Percentiles rank a stretch among this genome's conserved stretches.
These are phyloP conservation scores for Biscogniauxia marginata DNA, from an alignment of 2,329 filamentous ascomycete genomes.

Conservation along the genomic window DNA sequence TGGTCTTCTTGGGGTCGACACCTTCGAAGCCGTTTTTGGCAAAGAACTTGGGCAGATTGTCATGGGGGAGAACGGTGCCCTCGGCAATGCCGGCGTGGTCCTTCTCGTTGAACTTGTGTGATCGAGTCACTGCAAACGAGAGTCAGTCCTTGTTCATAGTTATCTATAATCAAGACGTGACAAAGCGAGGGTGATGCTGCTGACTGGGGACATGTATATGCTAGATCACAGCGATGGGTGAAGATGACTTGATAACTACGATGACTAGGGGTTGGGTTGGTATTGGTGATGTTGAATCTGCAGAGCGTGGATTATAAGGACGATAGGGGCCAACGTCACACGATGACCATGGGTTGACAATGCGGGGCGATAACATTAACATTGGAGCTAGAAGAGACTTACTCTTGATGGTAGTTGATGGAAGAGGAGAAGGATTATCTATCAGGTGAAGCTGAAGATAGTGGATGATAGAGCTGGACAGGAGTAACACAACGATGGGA, in stretches of 20 bases:
- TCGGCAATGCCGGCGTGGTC: slow-evolving; percentile 80
- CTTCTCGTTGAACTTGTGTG: slow-evolving; percentile 93
- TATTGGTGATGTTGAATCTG: too few relatives aligned
- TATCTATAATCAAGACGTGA: neutral
- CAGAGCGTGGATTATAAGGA: neutral
- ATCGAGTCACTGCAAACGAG: slow-evolving; percentile 78
- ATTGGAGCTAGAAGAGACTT: neutral
- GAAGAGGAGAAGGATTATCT: neutral
- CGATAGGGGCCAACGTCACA: neutral
- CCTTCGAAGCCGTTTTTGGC: slow-evolving; percentile 81
- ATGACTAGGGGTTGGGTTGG: too few relatives aligned
- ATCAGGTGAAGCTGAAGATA: neutral
- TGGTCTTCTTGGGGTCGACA: slow-evolving; percentile 85
- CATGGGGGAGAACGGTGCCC: slow-evolving; percentile 65
- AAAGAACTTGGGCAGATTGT: slow-evolving; percentile 88
- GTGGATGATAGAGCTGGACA: too few relatives aligned
- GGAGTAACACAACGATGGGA: too few relatives aligned
- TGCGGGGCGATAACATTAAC: too few relatives aligned
- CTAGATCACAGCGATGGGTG: neutral
- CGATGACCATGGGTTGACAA: neutral
- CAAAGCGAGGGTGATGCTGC: neutral
- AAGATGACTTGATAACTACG: neutral
- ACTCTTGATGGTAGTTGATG: neutral
- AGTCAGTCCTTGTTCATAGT: slow-evolving; percentile 8
- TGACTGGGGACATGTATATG: too few relatives aligned